Evolutionary conservation across 129 eudicot genomes (phyloP), one percentile per base, ranked within the genome.

Genomic region (Helichrysum umbraculigerum): DNA sequence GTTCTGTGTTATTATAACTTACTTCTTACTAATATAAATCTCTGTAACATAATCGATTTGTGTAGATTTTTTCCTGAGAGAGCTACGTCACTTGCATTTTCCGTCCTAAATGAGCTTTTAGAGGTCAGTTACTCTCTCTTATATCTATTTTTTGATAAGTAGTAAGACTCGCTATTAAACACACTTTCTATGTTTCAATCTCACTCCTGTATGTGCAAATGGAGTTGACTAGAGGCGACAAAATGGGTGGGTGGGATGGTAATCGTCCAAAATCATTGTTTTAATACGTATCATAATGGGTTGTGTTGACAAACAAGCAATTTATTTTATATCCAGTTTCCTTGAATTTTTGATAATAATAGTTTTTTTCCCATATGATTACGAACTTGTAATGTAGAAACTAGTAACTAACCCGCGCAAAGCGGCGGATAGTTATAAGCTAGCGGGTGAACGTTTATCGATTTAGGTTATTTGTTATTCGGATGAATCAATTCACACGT

Each of bases 61-160:
- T 88, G 89, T 95, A 90, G 98, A 66, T 86, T 86, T 80, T 77
- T 88, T 44, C 92, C 96, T 6, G 92, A 88, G 75, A 88, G 84
- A 83, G 97, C 97, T 77, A 87, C 97, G 5, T 87, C 96, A 39
- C 83, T 90, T 71, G 96, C 98, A 7, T 90, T 90, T 79, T 81
- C 90, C 28, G 81, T 93, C 41, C 88, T 93, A 77, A 77, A 70
- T 78, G 92, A 90, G 81, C 97, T 93, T 81, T 82, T 88, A 59
- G 81, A 93, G 97, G 98, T 93, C 15, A 70, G 90, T 82, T 39
- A 30, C 37, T 73, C 32, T 22, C 39, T 63, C 17, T 59, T 8
- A 29, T 29, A 78, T 61, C 71, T 10, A 8, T 20, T 61, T 30
- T 7, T 7, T 21, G 35, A 37, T 14, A 44, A 69, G 71, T 35